Evolutionary conservation across 2,329 filamentous ascomycete genomes (phyloP).

Genomic region (Diaporthe citri): DNA sequence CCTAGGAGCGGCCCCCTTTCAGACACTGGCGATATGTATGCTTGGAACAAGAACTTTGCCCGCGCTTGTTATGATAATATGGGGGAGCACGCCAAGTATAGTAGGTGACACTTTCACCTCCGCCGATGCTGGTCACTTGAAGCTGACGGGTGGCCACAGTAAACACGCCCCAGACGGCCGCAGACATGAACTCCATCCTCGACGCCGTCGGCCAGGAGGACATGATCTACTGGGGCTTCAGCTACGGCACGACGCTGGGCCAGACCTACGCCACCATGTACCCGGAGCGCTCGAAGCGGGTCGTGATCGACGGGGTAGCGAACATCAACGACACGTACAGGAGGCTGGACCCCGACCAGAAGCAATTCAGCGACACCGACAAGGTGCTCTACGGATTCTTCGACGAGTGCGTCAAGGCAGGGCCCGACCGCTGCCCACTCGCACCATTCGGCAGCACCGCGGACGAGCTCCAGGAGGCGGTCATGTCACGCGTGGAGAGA

Average conservation of each 20-base stretch:
- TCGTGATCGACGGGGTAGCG: constrained; percentile 60
- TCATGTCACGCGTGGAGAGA: constrained; percentile 49
- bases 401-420: constrained; percentile 61
- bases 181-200: constrained; percentile 25
- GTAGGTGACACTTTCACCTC: constrained; percentile 63
- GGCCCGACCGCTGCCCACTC: constrained; percentile 56
- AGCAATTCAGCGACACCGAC: constrained; percentile 56
- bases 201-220: constrained; percentile 41
- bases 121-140: constrained; percentile 52
- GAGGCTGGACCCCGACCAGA: constrained; percentile 50
- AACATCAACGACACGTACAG: constrained; percentile 52
- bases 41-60: constrained; percentile 56
- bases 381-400: constrained; percentile 56
- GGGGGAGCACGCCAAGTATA: constrained; percentile 57
- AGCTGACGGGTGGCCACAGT: neutral
- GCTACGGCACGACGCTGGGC: constrained; percentile 61
- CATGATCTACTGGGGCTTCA: constrained; percentile 61
- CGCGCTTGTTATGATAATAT: constrained; percentile 57
- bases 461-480: constrained; percentile 48
- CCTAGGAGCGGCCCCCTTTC: constrained; percentile 44
- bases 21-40: constrained; percentile 55
- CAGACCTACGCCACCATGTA: constrained; percentile 56
- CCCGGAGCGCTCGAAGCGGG: constrained; percentile 50
- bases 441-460: constrained; percentile 52
- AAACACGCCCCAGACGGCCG: constrained; percentile 25